phyloP scores from a whole-genome alignment of 148 eudicot species.

The Hydrangea macrophylla region DNA sequence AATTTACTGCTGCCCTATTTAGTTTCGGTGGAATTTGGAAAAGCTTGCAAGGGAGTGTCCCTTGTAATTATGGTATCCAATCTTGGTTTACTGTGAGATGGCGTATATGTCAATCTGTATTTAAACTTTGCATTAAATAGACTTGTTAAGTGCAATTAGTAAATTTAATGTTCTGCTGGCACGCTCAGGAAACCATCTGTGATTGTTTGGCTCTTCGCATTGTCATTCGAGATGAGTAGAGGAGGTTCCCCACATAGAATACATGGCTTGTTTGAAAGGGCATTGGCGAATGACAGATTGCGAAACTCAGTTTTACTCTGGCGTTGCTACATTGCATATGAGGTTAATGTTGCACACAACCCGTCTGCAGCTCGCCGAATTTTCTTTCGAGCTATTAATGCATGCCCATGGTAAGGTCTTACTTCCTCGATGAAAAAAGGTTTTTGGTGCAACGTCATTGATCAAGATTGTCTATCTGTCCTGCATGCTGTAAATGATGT shows the following conservation, averaged over 20 bases:
- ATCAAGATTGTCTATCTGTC: not conserved
- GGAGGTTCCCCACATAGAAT: conserved; percentile 71
- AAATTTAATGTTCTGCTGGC: not conserved
- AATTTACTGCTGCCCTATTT: no score
- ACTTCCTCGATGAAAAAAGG: not conserved
- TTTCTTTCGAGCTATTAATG: conserved; percentile 90
- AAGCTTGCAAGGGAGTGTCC: no score
- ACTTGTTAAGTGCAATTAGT: not conserved
- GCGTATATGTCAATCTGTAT: not conserved
- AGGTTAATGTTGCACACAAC: conserved; percentile 48
- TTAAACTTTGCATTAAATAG: not conserved
- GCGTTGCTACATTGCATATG: conserved; percentile 87
- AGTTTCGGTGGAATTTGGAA: no score
- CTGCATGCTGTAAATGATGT: not conserved
- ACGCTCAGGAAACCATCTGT: conserved; percentile 74
- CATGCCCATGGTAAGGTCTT: conserved; percentile 86
- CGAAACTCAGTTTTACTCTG: conserved; percentile 60
- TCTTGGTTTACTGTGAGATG: not conserved
- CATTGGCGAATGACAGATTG: conserved; percentile 55
- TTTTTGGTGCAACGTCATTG: not conserved
- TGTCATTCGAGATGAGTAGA: conserved; percentile 70
- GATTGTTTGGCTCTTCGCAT: conserved; percentile 58
- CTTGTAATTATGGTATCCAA: no score
- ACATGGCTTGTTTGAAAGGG: conserved; percentile 79
- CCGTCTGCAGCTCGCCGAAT: conserved; percentile 68